Percentiles rank a stretch among this genome's conserved stretches.
Evolutionary conservation across 2,329 filamentous ascomycete genomes (phyloP).

Genomic region (Dichotomopilus funicola): DNA sequence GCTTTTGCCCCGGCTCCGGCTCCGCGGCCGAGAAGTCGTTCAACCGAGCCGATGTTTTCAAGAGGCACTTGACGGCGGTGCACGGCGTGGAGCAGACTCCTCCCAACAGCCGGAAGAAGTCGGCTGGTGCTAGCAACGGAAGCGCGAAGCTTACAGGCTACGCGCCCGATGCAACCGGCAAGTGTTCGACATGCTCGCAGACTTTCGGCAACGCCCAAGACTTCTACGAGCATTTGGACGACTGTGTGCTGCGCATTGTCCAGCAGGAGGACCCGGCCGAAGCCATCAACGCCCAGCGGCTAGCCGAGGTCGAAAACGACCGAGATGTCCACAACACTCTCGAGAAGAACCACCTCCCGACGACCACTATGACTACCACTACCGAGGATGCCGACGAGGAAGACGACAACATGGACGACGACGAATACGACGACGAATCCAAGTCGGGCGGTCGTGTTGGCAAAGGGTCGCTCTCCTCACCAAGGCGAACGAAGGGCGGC

Average conservation of each 20-base stretch:
- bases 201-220: conserved; percentile 92
- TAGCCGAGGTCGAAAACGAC: conserved; percentile 61
- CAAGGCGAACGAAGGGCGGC: conserved; percentile 49
- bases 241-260: conserved; percentile 65
- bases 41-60: conserved; percentile 93
- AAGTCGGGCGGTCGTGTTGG: conserved; percentile 37
- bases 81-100: conserved; percentile 90
- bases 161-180: conserved; percentile 75
- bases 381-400: conserved; percentile 38
- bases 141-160: conserved; percentile 65
- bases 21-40: conserved; percentile 90
- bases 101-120: conserved; percentile 81
- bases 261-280: conserved; percentile 65
- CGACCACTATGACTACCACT: conserved; percentile 34
- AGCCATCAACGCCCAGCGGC: conserved; percentile 59
- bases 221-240: conserved; percentile 94
- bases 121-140: conserved; percentile 32
- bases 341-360: conserved; percentile 57
- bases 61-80: conserved; percentile 82
- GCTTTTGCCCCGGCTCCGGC: conserved; percentile 85
- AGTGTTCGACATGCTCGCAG: conserved; percentile 88
- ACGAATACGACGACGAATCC: conserved; percentile 55
- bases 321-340: conserved; percentile 55
- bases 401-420: conserved; percentile 46
- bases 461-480: conserved; percentile 37